These are phyloP conservation scores for Aspergillus awamori DNA, from an alignment of 2,329 filamentous ascomycete genomes.

Conservation along the genomic window DNA sequence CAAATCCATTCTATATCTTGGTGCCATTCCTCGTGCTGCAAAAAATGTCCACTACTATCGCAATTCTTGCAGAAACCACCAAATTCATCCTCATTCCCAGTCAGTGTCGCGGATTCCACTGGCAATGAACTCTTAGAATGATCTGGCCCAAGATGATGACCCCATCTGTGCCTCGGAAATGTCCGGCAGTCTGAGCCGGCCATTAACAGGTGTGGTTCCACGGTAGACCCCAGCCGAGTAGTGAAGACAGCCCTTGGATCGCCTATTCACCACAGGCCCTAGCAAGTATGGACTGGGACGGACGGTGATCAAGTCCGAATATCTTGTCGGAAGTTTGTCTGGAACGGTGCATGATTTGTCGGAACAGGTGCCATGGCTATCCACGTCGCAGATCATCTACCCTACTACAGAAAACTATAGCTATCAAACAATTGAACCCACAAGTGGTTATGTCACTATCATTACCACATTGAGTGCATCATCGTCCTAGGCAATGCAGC, in stretches of 20 bases:
- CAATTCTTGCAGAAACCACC: too few species aligned
- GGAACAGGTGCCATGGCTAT: not conserved
- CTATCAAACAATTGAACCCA: not conserved
- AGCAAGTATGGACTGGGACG: not conserved
- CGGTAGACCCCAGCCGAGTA: not conserved
- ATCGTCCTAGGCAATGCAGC: not conserved
- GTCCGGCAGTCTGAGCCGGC: not conserved
- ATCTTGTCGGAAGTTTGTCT: not conserved
- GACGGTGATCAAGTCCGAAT: not conserved
- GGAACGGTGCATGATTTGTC: not conserved
- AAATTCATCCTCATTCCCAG: too few species aligned
- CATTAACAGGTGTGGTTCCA: not conserved
- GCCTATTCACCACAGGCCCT: not conserved
- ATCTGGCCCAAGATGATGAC: not conserved
- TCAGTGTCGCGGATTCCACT: too few species aligned
- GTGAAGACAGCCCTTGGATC: not conserved
- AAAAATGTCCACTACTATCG: too few species aligned
- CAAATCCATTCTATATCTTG: too few species aligned
- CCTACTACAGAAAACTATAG: not conserved
- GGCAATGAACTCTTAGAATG: not conserved
- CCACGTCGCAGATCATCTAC: not conserved
- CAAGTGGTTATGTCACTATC: not conserved
- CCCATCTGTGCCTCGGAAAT: not conserved
- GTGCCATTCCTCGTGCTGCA: too few species aligned
- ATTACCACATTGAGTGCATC: not conserved